Base-by-base conservation (phyloP, 208 protist genomes). In the Spongospora subterranea region DNA sequence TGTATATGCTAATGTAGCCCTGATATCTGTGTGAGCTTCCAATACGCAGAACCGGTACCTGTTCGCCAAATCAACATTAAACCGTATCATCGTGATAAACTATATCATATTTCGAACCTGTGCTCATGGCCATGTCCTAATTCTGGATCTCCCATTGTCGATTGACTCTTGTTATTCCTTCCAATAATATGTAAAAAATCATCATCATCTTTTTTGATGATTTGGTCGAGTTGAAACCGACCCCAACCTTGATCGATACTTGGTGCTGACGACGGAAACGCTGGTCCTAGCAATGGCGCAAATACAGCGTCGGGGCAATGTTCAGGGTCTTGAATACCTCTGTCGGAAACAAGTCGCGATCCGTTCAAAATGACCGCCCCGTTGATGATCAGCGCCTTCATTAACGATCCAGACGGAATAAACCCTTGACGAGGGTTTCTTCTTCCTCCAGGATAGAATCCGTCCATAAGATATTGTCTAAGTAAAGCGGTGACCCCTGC, bases 231-330 rank as follows among this genome's bases (percentile, higher is more conserved):
- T 43, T 6, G 17, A 13, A n/a, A 17, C 71, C 71, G 6, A 20
- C 71, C 71, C 71, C 71, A 82, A 20, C 71, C 71, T n/a, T 82
- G 71, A 43, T 82, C 71, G n/a, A 82, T 82, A 43, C 35, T 82
- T n/a, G 71, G 71, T 43, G 11, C 35, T 20, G 6, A 6, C 6
- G 6, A 6, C 6, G 6, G 17, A 43, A 20, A 6, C 17, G 6
- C 35, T 29, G 6, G 13, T 29, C 24, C 50, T 29, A 29, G 13
- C 17, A 82, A 13, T 13, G 35, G 35, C 17, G n/a, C 40, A n/a
- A 82, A 82, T 17, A 17, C 35, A 6, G 40, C 17, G 17, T 35
- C n/a, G 17, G 71, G 71, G n/a, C 71, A 82, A 6, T n/a, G 71
- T 35, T 6, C 17, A 6, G 71, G 71, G 71, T 82, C 71, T n/a